Percentiles rank a stretch among this genome's conserved stretches.
These are phyloP conservation scores for Microcyclosporella mali DNA, from an alignment of 2,329 filamentous ascomycete species.

Conservation along the genomic window DNA sequence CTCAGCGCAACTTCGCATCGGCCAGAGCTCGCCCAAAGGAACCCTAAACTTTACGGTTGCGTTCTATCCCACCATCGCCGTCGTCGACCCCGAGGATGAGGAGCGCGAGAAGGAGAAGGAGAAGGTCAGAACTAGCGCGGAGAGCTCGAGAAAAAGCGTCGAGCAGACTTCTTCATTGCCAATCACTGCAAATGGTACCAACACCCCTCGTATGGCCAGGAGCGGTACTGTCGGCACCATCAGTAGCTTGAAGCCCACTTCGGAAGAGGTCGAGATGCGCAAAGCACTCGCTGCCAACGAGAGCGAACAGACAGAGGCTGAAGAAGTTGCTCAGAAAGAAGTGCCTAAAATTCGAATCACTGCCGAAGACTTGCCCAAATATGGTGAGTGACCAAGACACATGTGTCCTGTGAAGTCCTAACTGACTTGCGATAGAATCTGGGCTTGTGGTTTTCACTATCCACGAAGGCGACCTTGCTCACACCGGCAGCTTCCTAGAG, in stretches of 20 bases:
- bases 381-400: conserved; percentile 48
- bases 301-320: conserved; percentile 41
- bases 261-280: conserved; percentile 36
- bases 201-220: conserved; percentile 10
- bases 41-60: conserved; percentile 72
- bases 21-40: conserved; percentile 71
- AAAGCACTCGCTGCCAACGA: conserved; percentile 44
- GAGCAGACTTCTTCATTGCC: conserved; percentile 1
- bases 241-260: conserved; percentile 33
- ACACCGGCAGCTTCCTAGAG: conserved; percentile 71
- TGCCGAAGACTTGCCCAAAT: conserved; percentile 71
- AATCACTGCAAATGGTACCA: background rate
- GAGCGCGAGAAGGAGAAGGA: conserved; percentile 53
- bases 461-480: conserved; percentile 77
- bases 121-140: conserved; percentile 16
- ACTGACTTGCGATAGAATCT: conserved; percentile 57
- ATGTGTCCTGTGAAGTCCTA: background rate
- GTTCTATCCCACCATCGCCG: conserved; percentile 84
- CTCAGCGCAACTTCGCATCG: conserved; percentile 64
- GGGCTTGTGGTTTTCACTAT: conserved; percentile 92
- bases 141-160: conserved; percentile 15
- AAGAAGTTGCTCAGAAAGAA: conserved; percentile 42
- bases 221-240: conserved; percentile 36
- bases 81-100: conserved; percentile 84
- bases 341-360: conserved; percentile 72